A percentile compares a stretch with the other conserved stretches of the same genome.
Evolutionary conservation across 345 rosid species (phyloP).

Genomic region (Rhodamnia argentea): DNA sequence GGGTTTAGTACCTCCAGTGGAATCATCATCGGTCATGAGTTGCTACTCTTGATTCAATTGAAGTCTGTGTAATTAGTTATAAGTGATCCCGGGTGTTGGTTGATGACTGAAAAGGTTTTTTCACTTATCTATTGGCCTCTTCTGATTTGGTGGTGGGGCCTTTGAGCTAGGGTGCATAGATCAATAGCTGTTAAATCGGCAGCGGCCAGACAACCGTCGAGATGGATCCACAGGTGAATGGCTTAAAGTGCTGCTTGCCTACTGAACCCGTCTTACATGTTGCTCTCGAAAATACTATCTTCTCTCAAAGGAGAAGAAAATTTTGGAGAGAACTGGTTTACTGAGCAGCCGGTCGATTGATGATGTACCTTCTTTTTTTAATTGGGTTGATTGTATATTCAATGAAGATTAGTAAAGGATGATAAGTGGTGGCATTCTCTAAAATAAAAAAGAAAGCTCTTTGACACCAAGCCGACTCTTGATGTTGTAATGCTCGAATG

Average conservation of each 20-base stretch:
- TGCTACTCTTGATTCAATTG: background rate
- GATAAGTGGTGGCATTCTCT: background rate
- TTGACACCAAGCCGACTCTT: background rate
- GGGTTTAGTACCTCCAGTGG: background rate
- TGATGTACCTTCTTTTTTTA: background rate
- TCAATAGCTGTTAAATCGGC: constrained; percentile 8
- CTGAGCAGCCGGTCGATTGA: background rate
- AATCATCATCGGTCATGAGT: background rate
- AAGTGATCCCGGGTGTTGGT: background rate
- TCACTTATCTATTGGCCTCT: background rate
- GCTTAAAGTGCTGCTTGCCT: background rate
- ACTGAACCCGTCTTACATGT: constrained; percentile 1
- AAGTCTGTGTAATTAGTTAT: background rate
- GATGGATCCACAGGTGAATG: constrained; percentile 2
- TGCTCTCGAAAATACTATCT: background rate
- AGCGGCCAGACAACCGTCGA: constrained; percentile 3
- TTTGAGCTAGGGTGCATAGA: constrained; percentile 2
- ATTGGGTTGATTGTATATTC: background rate
- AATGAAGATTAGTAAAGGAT: background rate
- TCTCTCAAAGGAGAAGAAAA: background rate
- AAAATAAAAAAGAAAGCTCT: background rate
- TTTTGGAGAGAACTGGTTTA: background rate
- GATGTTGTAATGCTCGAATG: background rate
- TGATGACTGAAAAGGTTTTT: background rate
- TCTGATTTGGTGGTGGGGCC: background rate